These are phyloP conservation scores for Candida multigemmis DNA, from an alignment of 805 yeast genomes.

Conservation along the genomic window DNA sequence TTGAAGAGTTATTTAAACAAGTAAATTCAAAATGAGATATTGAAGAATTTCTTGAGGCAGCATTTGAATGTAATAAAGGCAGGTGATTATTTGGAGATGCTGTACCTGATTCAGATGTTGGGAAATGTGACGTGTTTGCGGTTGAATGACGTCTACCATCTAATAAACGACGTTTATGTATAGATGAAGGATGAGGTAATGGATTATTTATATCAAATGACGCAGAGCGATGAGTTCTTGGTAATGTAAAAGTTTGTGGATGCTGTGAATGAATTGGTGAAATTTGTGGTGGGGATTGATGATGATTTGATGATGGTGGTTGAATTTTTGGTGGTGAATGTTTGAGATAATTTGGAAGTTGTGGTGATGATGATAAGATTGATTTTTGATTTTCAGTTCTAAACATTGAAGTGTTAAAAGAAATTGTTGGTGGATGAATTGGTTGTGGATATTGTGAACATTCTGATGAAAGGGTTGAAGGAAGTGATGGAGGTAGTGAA, in stretches of 20 bases:
- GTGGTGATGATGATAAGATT: conserved; percentile 1
- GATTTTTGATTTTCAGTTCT: conserved; percentile 6
- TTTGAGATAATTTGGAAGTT: not conserved
- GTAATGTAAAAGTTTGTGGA: conserved; percentile 3
- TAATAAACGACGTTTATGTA: conserved; percentile 16
- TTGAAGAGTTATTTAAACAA: conserved; percentile 9
- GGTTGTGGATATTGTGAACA: conserved; percentile 1
- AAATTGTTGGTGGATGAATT: conserved; percentile 17
- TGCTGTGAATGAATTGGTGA: conserved; percentile 3
- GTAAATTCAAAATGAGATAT: conserved; percentile 24
- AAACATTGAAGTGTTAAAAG: conserved; percentile 36
- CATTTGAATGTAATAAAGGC: conserved; percentile 17
- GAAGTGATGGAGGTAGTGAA: conserved; percentile 3
- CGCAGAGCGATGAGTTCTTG: conserved; percentile 11
- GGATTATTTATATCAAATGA: conserved; percentile 13
- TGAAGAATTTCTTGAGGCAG: conserved; percentile 30
- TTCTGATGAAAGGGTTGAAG: conserved; percentile 2
- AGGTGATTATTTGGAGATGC: conserved; percentile 7
- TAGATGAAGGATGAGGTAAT: conserved; percentile 12
- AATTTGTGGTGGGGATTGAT: conserved; percentile 1
- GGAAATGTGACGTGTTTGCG: conserved; percentile 9
- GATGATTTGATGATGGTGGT: conserved; percentile 3
- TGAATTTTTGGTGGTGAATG: conserved; percentile 1
- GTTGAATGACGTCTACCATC: conserved; percentile 19
- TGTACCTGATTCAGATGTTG: conserved; percentile 2